Conservation (phyloP, 1,284 basidiomycete species). For the Rhodotorula sp. region DNA sequence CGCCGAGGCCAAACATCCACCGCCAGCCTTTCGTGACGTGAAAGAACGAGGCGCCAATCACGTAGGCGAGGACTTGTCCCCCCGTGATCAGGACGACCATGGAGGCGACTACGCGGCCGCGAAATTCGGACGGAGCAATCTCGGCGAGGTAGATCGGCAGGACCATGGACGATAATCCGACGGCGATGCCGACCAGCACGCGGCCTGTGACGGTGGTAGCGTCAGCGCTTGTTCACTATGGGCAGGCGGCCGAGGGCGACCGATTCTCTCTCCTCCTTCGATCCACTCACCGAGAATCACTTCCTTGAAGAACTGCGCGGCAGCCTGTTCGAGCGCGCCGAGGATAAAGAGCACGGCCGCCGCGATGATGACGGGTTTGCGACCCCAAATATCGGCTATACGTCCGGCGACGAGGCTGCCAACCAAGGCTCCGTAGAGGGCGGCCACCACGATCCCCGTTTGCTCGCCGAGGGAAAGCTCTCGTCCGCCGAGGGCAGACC, state of each 20-base stretch:
- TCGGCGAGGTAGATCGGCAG: slow-evolving; percentile 52
- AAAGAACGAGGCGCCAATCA: slow-evolving; percentile 46
- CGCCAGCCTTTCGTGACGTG: slow-evolving; percentile 48
- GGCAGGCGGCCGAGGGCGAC: too few species aligned
- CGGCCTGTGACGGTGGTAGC: slow-evolving; percentile 41
- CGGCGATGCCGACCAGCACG: slow-evolving; percentile 51
- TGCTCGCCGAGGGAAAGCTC: slow-evolving; percentile 24
- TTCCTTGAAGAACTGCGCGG: slow-evolving; percentile 42
- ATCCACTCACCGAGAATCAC: slow-evolving; percentile 42
- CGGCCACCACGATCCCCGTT: slow-evolving; percentile 42
- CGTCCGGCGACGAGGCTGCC: slow-evolving; percentile 23
- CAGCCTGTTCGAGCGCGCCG: slow-evolving; percentile 49
- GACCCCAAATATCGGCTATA: slow-evolving; percentile 47
- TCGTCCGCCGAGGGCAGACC: slow-evolving; percentile 17
- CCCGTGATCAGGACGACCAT: slow-evolving; percentile 44
- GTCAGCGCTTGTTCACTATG: neutral
- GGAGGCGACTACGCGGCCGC: slow-evolving; percentile 51
- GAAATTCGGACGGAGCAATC: slow-evolving; percentile 49
- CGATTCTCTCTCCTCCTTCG: too few species aligned
- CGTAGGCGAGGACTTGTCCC: slow-evolving; percentile 49
- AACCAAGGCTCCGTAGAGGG: slow-evolving; percentile 46
- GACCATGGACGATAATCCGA: slow-evolving; percentile 48
- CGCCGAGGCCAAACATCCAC: slow-evolving; percentile 50
- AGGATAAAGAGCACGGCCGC: slow-evolving; percentile 43
- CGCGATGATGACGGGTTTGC: slow-evolving; percentile 48